Conservation (phyloP, 129 eudicot species). For the Centella asiatica region DNA sequence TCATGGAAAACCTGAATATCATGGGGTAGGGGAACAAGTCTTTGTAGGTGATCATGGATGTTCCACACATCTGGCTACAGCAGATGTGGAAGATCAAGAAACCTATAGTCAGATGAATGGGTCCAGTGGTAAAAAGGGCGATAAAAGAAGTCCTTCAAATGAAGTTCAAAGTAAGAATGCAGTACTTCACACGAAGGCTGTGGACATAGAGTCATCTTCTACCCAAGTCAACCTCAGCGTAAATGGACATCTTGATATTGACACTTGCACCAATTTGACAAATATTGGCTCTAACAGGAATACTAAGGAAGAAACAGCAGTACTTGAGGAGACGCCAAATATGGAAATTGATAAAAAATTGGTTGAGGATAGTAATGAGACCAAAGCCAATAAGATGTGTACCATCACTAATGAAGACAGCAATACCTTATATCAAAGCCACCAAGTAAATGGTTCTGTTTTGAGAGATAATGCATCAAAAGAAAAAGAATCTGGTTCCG, state of each 20-base stretch:
- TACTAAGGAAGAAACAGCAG: slow-evolving; percentile 25
- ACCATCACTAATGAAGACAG: slow-evolving; percentile 16
- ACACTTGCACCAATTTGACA: slow-evolving; percentile 20
- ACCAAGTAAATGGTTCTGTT: slow-evolving; percentile 37
- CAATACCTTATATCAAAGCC: slow-evolving; percentile 16
- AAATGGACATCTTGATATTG: slow-evolving; percentile 47
- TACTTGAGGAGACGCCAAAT: slow-evolving; percentile 17
- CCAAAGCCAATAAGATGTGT: slow-evolving; percentile 14
- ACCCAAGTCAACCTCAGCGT: slow-evolving; percentile 31
- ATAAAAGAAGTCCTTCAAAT: slow-evolving; percentile 20
- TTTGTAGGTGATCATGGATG: slow-evolving; percentile 30
- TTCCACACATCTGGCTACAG: slow-evolving; percentile 23
- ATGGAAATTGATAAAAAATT: slow-evolving; percentile 24
- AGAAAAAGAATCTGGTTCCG: slow-evolving; percentile 25
- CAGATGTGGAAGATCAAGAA: slow-evolving; percentile 27
- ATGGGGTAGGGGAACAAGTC: slow-evolving; percentile 28
- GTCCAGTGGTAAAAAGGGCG: slow-evolving; percentile 26
- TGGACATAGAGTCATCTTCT: slow-evolving; percentile 69
- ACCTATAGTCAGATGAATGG: slow-evolving; percentile 31
- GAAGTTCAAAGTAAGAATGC: slow-evolving; percentile 31
- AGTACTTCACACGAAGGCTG: slow-evolving; percentile 26
- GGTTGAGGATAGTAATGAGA: slow-evolving; percentile 28
- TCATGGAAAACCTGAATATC: slow-evolving; percentile 22
- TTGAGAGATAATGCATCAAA: slow-evolving; percentile 23
- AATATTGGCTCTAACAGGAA: slow-evolving; percentile 39